phyloP scores from a whole-genome alignment of 345 rosid genomes.

The Ricinus communis region DNA sequence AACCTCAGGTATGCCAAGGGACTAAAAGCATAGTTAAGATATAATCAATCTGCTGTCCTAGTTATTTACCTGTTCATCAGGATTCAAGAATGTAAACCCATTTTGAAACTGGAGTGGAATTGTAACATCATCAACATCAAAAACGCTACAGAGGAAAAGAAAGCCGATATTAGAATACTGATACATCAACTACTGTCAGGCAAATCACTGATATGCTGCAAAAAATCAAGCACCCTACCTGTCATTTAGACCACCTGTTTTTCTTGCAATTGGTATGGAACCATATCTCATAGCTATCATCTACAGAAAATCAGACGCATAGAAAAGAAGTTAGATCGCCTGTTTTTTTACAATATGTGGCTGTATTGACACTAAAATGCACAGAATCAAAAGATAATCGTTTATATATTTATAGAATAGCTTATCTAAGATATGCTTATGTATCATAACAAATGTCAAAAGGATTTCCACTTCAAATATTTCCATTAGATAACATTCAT shows the following conservation, averaged over 20 bases:
- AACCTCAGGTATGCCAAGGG: background rate
- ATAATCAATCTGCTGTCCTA: background rate
- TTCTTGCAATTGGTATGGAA: conserved; percentile 77
- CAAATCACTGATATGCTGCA: background rate
- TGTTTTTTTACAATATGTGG: too few relatives aligned
- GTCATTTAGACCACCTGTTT: conserved; percentile 93
- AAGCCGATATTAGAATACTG: background rate
- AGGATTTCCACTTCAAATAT: background rate
- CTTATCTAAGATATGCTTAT: too few relatives aligned
- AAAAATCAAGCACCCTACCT: conserved; percentile 46
- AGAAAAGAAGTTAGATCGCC: background rate
- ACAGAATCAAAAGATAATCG: background rate
- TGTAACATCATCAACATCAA: conserved; percentile 77
- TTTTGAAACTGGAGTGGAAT: conserved; percentile 66
- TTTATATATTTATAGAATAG: background rate
- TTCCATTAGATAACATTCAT: background rate
- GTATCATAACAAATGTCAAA: background rate
- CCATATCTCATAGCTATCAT: conserved; percentile 98
- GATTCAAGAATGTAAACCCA: conserved; percentile 66
- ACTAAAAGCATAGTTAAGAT: background rate
- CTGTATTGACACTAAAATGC: background rate
- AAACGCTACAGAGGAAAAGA: conserved; percentile 50
- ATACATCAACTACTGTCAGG: conserved; percentile 17
- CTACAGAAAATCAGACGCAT: conserved; percentile 35
- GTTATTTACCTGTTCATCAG: conserved; percentile 72